Percentiles rank a stretch among this genome's conserved stretches.
Conservation (phyloP, 2,329 filamentous ascomycete species). For the Hypoxylon sp. region DNA sequence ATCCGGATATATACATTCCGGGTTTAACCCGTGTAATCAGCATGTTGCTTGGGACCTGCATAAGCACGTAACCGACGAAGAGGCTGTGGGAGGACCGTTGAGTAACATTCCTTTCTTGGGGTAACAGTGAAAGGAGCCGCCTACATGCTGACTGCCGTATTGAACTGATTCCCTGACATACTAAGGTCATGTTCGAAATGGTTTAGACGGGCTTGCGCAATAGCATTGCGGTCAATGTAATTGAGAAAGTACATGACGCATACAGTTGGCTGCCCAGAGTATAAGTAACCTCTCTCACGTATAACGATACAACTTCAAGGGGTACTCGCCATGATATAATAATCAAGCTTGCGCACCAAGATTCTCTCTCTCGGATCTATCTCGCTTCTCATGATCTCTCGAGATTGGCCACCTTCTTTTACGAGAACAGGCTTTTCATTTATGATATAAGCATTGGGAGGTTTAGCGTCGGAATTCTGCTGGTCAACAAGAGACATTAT, state of each 20-base stretch:
- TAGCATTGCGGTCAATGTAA: conserved; percentile 64
- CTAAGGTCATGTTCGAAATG: conserved; percentile 61
- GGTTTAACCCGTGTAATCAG: conserved; percentile 60
- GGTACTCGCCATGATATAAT: conserved; percentile 58
- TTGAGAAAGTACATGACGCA: conserved; percentile 64
- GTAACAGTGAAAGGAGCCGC: neutral
- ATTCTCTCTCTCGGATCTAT: conserved; percentile 59
- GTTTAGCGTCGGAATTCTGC: conserved; percentile 6
- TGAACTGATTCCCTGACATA: conserved; percentile 58
- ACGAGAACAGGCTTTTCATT: neutral
- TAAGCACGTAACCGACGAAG: conserved; percentile 60
- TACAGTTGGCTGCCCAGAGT: conserved; percentile 52
- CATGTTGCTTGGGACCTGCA: conserved; percentile 61
- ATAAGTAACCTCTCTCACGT: conserved; percentile 4
- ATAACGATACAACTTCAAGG: neutral
- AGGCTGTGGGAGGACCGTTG: conserved; percentile 33
- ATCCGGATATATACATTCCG: conserved; percentile 60
- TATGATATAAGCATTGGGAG: neutral
- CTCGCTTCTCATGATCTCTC: conserved; percentile 44
- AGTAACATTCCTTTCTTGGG: conserved; percentile 36
- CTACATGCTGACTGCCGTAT: conserved; percentile 58
- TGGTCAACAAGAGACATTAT: neutral
- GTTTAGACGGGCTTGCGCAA: conserved; percentile 62
- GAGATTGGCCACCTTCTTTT: neutral
- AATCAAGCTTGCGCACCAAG: conserved; percentile 60